Evolutionary conservation across 768 basidiomycete genomes (phyloP), one percentile per base, ranked within the genome.

Genomic region (Calocera viscosa): DNA sequence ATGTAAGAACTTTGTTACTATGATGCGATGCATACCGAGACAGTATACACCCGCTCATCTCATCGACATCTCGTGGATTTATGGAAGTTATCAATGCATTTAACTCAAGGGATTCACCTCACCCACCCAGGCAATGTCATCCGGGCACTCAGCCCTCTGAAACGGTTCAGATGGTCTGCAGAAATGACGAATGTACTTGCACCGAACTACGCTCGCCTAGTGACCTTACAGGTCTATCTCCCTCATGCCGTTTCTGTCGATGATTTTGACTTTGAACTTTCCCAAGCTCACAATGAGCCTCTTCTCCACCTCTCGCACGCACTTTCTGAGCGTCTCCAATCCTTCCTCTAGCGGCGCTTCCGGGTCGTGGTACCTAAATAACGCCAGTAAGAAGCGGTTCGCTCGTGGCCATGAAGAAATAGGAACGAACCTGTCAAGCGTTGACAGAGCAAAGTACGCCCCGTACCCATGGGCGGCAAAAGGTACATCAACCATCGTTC

Each of bases 391-490:
- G 65, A 24, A 19, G 12, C 26, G 60, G 30, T 60, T 22, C 66
- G 28, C 43, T 47, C 43, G 43, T 47, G 26, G 49, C 38, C 30
- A 43, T n/a, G n/a, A n/a, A n/a, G 12, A 34, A 53, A 63, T 22
- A 38, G 22, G 53, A n/a, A 74, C 83, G 40, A 67, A 91, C 90
- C 90, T 82, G 74, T 99, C 96, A 66, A 98, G 82, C 74, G 95
- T 89, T 84, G 88, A 86, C 71, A 97, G 78, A 11, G 86, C 88
- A 76, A 98, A 96, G 78, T 94, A 96, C 66, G 87, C 83, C 49
- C 93, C 96, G 74, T 97, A 94, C 1, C 96, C 96, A 73, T 98
- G 95, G 0, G 93, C 94, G 17, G 86, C 94, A 74, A 94, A 99
- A 0, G 94, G 94, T 14, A 96, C 89, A 66, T 86, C 84, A 1